A percentile compares a stretch with the other conserved stretches of the same genome.
These are phyloP conservation scores for Leccinum olivaceopallidum DNA, from an alignment of 768 basidiomycete species.

Conservation along the genomic window DNA sequence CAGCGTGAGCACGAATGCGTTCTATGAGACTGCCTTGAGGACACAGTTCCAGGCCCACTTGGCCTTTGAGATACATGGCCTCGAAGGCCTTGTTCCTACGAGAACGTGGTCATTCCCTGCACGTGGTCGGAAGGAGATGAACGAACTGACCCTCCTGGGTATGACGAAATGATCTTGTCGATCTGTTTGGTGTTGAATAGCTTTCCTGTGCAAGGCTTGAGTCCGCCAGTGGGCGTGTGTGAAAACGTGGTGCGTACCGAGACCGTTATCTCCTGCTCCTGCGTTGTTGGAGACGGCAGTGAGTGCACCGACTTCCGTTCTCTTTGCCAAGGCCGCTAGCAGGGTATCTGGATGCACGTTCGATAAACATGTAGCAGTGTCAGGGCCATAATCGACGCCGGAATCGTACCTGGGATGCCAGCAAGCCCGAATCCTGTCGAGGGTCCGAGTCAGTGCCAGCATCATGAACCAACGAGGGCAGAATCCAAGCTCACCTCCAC, in stretches of 20 bases:
- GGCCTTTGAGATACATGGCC: slow-evolving; percentile 72
- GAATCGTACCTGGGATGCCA: slow-evolving; percentile 62
- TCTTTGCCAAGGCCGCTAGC: slow-evolving; percentile 71
- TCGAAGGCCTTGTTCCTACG: slow-evolving; percentile 86
- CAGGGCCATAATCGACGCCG: not conserved
- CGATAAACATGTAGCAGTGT: not conserved
- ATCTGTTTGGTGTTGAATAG: slow-evolving; percentile 75
- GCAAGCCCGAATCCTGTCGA: slow-evolving; percentile 56
- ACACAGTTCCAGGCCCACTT: slow-evolving; percentile 83
- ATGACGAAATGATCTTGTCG: slow-evolving; percentile 83
- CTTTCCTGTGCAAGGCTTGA: slow-evolving; percentile 49
- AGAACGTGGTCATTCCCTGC: not conserved
- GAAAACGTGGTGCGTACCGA: slow-evolving; percentile 46
- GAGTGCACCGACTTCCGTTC: slow-evolving; percentile 71
- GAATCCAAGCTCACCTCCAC: slow-evolving; percentile 61
- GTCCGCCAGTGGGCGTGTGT: not conserved
- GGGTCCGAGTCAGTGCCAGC: not conserved
- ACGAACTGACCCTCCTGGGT: slow-evolving; percentile 73
- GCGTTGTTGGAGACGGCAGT: slow-evolving; percentile 91
- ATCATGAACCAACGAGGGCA: not conserved
- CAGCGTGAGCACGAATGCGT: slow-evolving; percentile 84
- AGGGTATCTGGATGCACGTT: slow-evolving; percentile 61
- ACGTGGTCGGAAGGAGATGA: not conserved
- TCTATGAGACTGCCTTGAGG: slow-evolving; percentile 92
- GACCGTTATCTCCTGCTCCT: slow-evolving; percentile 66